Evolutionary conservation across 2,329 filamentous ascomycete species (phyloP), one percentile per base, ranked within the genome.

Genomic region (Hypomyces rosellus): DNA sequence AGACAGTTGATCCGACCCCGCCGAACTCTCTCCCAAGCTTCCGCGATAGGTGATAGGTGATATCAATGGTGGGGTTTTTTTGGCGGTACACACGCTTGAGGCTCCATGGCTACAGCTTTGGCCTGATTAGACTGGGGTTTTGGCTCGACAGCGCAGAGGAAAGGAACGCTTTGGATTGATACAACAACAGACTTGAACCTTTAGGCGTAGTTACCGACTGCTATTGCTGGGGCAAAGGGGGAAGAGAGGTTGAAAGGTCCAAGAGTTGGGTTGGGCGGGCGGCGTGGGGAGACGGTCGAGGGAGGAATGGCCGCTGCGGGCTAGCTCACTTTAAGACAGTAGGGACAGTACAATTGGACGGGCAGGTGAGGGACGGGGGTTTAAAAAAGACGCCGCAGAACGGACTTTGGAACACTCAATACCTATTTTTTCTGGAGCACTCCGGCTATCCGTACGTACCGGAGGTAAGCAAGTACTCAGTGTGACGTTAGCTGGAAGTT

Each of bases 51-150:
- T 51, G 37, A 51, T 48, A 48, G 50, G 45, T 51, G 15, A 42
- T 52, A 18, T 42, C 40, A 41, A 53, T 53, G 48, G 51, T 53
- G 51, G 51, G 51, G 51, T 49, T 52, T 18, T 9, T 34, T 42
- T 44, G 34, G 11, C 5, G 30, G 43, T 14, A 37, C 51, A 40
- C 45, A 51, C 48, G 48, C 38, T 45, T 50, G 51, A 40, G 39
- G 44, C 38, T 53, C 51, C 51, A 53, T 53, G 49, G 51, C 51
- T 45, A 36, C 51, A 44, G 48, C 40, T 51, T 30, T 30, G 44
- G 45, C 49, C 49, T 34, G 45, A 43, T 43, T 18, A 18, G 45
- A 39, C 48, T 47, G 45, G 44, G 15, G 15, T 41, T 34, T 39
- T 48, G 41, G 15, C 34, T 34, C n/a, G 44, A 13, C 13, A 9